Evolutionary conservation across 805 yeast species (phyloP).

Genomic region (Candida broadrunensis): DNA sequence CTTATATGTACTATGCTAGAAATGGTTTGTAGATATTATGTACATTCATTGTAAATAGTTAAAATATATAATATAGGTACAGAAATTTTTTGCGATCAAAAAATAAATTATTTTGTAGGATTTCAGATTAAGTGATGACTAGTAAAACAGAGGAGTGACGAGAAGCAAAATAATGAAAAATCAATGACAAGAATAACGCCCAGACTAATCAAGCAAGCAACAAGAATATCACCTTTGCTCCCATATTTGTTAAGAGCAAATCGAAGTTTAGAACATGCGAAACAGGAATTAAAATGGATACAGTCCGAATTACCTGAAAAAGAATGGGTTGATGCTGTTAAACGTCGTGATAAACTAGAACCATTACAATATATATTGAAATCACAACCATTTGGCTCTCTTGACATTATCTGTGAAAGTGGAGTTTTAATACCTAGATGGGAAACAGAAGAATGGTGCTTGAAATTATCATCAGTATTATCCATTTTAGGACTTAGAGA

Average conservation of each 20-base stretch:
- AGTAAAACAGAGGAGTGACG: too few relatives aligned
- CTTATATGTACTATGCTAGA: conserved; percentile 89
- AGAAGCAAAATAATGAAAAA: too few relatives aligned
- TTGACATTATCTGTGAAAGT: conserved; percentile 56
- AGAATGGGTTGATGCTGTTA: conserved; percentile 53
- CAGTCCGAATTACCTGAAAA: conserved; percentile 47
- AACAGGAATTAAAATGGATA: conserved; percentile 65
- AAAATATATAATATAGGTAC: too few relatives aligned
- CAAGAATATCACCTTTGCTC: conserved; percentile 20
- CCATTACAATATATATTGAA: conserved; percentile 89
- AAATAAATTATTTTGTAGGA: too few relatives aligned
- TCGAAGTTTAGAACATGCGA: conserved; percentile 38
- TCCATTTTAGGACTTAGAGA: not conserved
- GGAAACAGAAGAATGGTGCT: conserved; percentile 94
- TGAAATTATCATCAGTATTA: conserved; percentile 30
- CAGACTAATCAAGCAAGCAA: conserved; percentile 24
- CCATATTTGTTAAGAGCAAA: conserved; percentile 33
- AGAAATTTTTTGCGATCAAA: too few relatives aligned
- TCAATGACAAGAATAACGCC: conserved; percentile 33
- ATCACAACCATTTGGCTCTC: conserved; percentile 77
- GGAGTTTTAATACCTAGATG: conserved; percentile 86
- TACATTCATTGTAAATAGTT: too few relatives aligned
- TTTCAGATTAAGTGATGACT: too few relatives aligned
- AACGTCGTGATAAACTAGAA: conserved; percentile 45
- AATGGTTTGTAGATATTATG: conserved; percentile 45